These are phyloP conservation scores for Schizothecium vesticola DNA, from an alignment of 495 filamentous ascomycete species.

Conservation along the genomic window DNA sequence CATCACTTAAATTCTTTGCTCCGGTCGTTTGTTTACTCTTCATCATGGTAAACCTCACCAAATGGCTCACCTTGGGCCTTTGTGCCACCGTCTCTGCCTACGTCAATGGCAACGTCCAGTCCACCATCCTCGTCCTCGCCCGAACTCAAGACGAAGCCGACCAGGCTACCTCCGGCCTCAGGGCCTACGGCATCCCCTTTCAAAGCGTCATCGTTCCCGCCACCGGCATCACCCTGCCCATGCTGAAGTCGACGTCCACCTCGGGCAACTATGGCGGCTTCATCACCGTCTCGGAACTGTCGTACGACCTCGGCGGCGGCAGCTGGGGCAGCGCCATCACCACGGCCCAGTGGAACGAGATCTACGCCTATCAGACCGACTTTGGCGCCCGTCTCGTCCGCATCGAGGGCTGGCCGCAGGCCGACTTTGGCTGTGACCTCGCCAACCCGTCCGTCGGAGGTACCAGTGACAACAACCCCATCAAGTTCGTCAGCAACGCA, in stretches of 20 bases:
- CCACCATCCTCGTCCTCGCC: slow-evolving; percentile 52
- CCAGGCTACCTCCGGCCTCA: slow-evolving; percentile 44
- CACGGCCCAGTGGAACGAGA: slow-evolving; percentile 46
- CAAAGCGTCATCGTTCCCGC: slow-evolving; percentile 47
- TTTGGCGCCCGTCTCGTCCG: slow-evolving; percentile 56
- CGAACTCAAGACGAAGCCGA: slow-evolving; percentile 38
- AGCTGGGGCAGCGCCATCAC: slow-evolving; percentile 48
- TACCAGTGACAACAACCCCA: slow-evolving; percentile 41
- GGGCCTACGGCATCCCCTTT: slow-evolving; percentile 54
- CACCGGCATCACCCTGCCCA: slow-evolving; percentile 43
- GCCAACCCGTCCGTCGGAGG: slow-evolving; percentile 26
- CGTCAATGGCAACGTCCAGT: slow-evolving; percentile 10
- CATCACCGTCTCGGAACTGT: slow-evolving; percentile 48
- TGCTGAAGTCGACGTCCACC: slow-evolving; percentile 39
- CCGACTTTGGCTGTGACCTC: slow-evolving; percentile 42
- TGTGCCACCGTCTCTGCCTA: background rate
- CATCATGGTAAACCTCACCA: background rate
- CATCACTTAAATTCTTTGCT: background rate
- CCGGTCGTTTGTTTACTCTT: background rate
- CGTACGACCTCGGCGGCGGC: slow-evolving; percentile 46
- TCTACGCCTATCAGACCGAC: slow-evolving; percentile 51
- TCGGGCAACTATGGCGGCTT: slow-evolving; percentile 53
- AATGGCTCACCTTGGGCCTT: background rate
- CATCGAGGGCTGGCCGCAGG: slow-evolving; percentile 50
- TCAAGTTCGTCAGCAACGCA: slow-evolving; percentile 41